A percentile compares a stretch with the other conserved stretches of the same genome.
These are phyloP conservation scores for Aphanocladium album DNA, from an alignment of 2,329 filamentous ascomycete species.

Conservation along the genomic window DNA sequence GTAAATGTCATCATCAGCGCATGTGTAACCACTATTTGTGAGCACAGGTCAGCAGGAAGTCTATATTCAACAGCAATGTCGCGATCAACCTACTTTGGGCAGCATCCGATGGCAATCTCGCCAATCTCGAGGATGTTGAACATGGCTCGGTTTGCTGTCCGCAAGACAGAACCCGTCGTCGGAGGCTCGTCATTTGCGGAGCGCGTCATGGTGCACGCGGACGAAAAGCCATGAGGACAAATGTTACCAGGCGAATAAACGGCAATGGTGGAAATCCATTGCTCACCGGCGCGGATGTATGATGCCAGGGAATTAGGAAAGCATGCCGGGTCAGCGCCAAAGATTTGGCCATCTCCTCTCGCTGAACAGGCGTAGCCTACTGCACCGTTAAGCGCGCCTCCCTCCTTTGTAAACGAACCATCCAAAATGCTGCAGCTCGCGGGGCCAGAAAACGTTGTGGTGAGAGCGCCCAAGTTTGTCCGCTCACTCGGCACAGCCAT, in stretches of 20 bases:
- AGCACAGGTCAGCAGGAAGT: background rate
- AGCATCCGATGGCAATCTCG: background rate
- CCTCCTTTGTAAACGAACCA: background rate
- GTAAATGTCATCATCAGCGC: constrained; percentile 1
- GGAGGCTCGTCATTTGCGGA: background rate
- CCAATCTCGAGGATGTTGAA: background rate
- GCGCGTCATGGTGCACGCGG: background rate
- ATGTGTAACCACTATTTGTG: background rate
- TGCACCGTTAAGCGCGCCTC: background rate
- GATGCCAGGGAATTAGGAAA: background rate
- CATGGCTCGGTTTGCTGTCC: background rate
- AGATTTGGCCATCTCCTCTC: background rate
- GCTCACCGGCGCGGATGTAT: background rate
- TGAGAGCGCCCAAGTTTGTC: background rate
- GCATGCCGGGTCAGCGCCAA: background rate
- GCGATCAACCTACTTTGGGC: background rate
- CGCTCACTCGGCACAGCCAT: background rate
- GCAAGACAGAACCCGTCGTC: background rate
- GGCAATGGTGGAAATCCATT: background rate
- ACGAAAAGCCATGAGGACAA: background rate
- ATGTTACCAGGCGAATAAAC: background rate
- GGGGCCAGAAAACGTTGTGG: background rate
- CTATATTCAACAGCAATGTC: background rate
- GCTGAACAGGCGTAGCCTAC: background rate
- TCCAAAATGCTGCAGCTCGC: background rate